phyloP scores from a whole-genome alignment of 768 basidiomycete genomes.

The Coprinellus aureogranulatus region DNA sequence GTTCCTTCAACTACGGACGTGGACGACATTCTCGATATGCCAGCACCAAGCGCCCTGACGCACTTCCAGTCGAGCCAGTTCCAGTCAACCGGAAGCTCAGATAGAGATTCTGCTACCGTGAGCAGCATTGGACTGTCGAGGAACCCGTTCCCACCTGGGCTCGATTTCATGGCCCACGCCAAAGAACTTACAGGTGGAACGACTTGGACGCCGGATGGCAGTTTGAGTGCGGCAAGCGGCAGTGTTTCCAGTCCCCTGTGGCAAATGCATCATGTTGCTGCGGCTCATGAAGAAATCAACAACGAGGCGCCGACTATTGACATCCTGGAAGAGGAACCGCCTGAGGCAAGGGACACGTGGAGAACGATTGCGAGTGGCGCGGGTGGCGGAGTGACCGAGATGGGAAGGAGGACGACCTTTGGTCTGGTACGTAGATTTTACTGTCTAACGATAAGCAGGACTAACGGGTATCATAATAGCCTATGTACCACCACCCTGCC shows the following conservation, averaged over 20 bases:
- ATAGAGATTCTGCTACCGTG: slow-evolving; percentile 29
- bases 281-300: slow-evolving; percentile 27
- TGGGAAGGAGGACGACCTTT: slow-evolving; percentile 54
- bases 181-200: slow-evolving; percentile 15
- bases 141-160: slow-evolving; percentile 36
- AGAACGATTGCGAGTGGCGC: slow-evolving; percentile 44
- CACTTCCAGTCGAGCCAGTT: slow-evolving; percentile 40
- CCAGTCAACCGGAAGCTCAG: too few species aligned
- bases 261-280: slow-evolving; percentile 4
- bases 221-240: slow-evolving; percentile 3
- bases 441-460: slow-evolving; percentile 5
- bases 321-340: slow-evolving; percentile 68
- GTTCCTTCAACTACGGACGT: neutral
- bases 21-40: slow-evolving; percentile 33
- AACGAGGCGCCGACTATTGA: slow-evolving; percentile 43
- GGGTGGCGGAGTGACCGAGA: slow-evolving; percentile 19
- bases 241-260: slow-evolving; percentile 12
- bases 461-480: slow-evolving; percentile 30
- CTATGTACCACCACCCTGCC: slow-evolving; percentile 40
- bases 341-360: slow-evolving; percentile 61
- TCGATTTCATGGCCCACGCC: slow-evolving; percentile 21
- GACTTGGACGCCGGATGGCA: slow-evolving; percentile 30
- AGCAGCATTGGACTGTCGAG: slow-evolving; percentile 28
- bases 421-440: slow-evolving; percentile 51
- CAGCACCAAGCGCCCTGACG: slow-evolving; percentile 54